phyloP scores from a whole-genome alignment of 2,329 filamentous ascomycete species.

The Polychaeton citri region DNA sequence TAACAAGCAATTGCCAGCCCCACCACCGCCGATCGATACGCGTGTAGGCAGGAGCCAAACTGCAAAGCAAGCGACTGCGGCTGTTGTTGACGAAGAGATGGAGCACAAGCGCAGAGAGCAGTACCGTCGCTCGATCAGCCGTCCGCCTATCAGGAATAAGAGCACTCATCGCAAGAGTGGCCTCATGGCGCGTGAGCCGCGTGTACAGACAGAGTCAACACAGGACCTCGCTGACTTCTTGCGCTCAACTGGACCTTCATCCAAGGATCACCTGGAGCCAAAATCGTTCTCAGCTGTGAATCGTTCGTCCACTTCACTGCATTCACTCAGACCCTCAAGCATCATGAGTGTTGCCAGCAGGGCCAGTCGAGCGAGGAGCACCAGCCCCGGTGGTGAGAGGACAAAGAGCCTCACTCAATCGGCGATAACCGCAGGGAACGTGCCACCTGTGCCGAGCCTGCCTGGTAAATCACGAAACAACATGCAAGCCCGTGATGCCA shows the following conservation, averaged over 20 bases:
- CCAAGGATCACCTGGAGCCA: constrained; percentile 11
- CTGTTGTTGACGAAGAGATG: neutral
- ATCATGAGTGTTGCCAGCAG: constrained; percentile 7
- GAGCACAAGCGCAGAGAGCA: constrained; percentile 5
- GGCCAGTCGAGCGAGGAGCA: constrained; percentile 6
- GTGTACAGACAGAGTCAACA: constrained; percentile 56
- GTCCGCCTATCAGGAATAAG: constrained; percentile 18
- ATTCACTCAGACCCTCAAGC: constrained; percentile 8
- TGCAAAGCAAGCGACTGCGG: constrained; percentile 9
- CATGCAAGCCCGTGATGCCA: constrained; percentile 31
- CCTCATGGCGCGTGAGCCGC: constrained; percentile 54
- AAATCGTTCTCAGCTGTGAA: constrained; percentile 9
- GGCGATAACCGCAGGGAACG: constrained; percentile 7
- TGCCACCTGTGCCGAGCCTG: constrained; percentile 16
- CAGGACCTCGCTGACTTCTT: constrained; percentile 84
- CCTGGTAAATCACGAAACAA: constrained; percentile 3
- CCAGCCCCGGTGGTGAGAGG: constrained; percentile 1
- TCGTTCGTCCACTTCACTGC: constrained; percentile 14
- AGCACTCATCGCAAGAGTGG: constrained; percentile 19
- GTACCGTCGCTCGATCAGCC: constrained; percentile 16
- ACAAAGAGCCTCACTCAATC: constrained; percentile 6
- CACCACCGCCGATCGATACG: constrained; percentile 6
- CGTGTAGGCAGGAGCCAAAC: constrained; percentile 10
- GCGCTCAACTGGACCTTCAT: constrained; percentile 60
- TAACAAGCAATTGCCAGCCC: constrained; percentile 4